Conservation (phyloP, 73 alveolate genomes). For the Paramecium biaurelia region DNA sequence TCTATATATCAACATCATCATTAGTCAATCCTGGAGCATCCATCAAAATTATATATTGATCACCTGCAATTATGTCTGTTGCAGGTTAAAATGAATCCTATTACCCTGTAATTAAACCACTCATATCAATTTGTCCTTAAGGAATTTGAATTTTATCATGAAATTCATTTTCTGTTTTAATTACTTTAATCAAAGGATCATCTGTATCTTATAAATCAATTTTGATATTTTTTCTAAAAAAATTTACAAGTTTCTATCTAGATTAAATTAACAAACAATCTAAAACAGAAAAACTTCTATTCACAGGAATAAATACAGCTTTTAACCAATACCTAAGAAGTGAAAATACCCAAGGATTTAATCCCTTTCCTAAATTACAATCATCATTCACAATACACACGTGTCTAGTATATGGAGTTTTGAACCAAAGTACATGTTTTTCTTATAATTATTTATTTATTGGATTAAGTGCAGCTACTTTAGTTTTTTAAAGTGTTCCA, state of each 20-base stretch:
- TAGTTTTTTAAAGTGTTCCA: slow-evolving; percentile 38
- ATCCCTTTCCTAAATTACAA: neutral
- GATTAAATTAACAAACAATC: slow-evolving; percentile 13
- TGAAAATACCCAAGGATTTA: slow-evolving; percentile 53
- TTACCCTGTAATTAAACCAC: slow-evolving; percentile 51
- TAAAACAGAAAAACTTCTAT: neutral
- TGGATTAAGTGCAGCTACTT: slow-evolving; percentile 45
- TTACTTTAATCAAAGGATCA: slow-evolving; percentile 4
- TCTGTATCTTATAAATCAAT: neutral
- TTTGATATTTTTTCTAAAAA: slow-evolving; percentile 48
- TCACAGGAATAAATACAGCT: slow-evolving; percentile 45
- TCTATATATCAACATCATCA: slow-evolving; percentile 56
- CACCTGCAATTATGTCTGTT: slow-evolving; percentile 60
- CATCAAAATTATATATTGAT: slow-evolving; percentile 54
- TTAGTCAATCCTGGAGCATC: slow-evolving; percentile 62
- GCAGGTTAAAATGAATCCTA: slow-evolving; percentile 63
- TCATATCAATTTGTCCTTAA: slow-evolving; percentile 52
- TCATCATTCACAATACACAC: slow-evolving; percentile 51
- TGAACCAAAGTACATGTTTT: slow-evolving; percentile 42
- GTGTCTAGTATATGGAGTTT: slow-evolving; percentile 43
- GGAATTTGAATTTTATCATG: slow-evolving; percentile 50
- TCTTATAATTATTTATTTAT: neutral
- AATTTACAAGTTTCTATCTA: slow-evolving; percentile 12
- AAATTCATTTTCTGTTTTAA: slow-evolving; percentile 16
- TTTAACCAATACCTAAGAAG: slow-evolving; percentile 35